These are phyloP conservation scores for Suhomyces yuchorum DNA, from an alignment of 1,139 yeast species.

Conservation along the genomic window DNA sequence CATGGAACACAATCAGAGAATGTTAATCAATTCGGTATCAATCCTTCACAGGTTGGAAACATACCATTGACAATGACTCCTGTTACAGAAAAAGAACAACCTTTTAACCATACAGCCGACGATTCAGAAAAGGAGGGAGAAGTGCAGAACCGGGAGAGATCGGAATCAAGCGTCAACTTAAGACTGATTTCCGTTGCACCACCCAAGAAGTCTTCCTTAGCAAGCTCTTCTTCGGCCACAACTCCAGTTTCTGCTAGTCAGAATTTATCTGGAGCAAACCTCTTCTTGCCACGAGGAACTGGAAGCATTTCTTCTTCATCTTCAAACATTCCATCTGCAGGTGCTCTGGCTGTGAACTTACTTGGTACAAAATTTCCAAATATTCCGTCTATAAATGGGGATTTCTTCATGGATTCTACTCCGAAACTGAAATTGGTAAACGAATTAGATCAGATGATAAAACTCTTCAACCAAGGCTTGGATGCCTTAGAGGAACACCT, in stretches of 20 bases:
- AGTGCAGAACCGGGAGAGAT: slow-evolving; percentile 20
- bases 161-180: slow-evolving; percentile 19
- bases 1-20: slow-evolving; percentile 30
- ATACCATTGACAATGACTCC: slow-evolving; percentile 76
- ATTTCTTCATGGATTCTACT: slow-evolving; percentile 41
- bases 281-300: slow-evolving; percentile 13
- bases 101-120: slow-evolving; percentile 18
- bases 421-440: slow-evolving; percentile 37
- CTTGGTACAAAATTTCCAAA: slow-evolving; percentile 32
- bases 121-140: slow-evolving; percentile 19
- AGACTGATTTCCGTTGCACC: slow-evolving; percentile 9
- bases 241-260: slow-evolving; percentile 7
- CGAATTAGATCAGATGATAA: slow-evolving; percentile 45
- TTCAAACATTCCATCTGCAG: not conserved
- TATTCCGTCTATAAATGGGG: slow-evolving; percentile 42
- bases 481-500: slow-evolving; percentile 39
- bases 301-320: slow-evolving; percentile 10
- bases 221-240: slow-evolving; percentile 14
- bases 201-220: slow-evolving; percentile 12
- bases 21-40: slow-evolving; percentile 67
- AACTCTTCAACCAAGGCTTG: slow-evolving; percentile 42
- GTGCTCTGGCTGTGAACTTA: not conserved
- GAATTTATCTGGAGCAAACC: slow-evolving; percentile 13
- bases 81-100: slow-evolving; percentile 56
- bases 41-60: slow-evolving; percentile 51